phyloP scores from a whole-genome alignment of 2,329 filamentous ascomycete genomes.

The Penicillium oxalicum region DNA sequence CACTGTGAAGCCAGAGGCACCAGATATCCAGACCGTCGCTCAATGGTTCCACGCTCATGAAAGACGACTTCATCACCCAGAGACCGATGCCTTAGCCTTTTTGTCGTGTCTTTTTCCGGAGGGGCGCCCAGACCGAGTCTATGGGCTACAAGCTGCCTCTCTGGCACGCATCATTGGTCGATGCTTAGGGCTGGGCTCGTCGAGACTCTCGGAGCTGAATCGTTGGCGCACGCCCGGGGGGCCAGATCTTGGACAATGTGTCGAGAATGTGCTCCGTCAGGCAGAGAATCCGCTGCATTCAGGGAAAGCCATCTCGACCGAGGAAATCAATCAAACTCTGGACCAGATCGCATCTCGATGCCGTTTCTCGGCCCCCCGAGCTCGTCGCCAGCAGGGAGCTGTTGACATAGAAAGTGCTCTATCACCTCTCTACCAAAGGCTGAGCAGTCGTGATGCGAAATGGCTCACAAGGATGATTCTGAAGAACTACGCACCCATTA shows the following conservation, averaged over 20 bases:
- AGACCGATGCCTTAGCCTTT: constrained; percentile 57
- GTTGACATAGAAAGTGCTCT: constrained; percentile 46
- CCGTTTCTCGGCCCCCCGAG: constrained; percentile 62
- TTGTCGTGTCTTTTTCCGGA: constrained; percentile 73
- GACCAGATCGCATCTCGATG: constrained; percentile 61
- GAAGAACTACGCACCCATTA: constrained; percentile 65
- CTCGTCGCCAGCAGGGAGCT: constrained; percentile 42
- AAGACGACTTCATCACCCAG: constrained; percentile 50
- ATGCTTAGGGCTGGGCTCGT: constrained; percentile 58
- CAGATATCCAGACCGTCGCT: constrained; percentile 44
- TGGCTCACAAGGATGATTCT: constrained; percentile 79
- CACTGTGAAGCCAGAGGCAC: constrained; percentile 24
- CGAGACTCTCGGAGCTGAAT: constrained; percentile 56
- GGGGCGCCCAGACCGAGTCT: constrained; percentile 70
- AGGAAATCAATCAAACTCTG: constrained; percentile 65
- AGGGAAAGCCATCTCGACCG: constrained; percentile 53
- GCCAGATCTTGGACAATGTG: constrained; percentile 65
- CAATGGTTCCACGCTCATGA: constrained; percentile 67
- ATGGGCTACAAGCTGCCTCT: constrained; percentile 56
- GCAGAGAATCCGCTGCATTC: constrained; percentile 46
- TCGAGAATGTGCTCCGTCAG: constrained; percentile 57
- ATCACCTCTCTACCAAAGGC: constrained; percentile 51
- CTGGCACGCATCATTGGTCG: constrained; percentile 64
- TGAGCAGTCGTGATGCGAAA: constrained; percentile 67
- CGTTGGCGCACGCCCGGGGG: constrained; percentile 56